Evolutionary conservation across 257 asterid species (phyloP).

Genomic region (Forsythia viridissima): DNA sequence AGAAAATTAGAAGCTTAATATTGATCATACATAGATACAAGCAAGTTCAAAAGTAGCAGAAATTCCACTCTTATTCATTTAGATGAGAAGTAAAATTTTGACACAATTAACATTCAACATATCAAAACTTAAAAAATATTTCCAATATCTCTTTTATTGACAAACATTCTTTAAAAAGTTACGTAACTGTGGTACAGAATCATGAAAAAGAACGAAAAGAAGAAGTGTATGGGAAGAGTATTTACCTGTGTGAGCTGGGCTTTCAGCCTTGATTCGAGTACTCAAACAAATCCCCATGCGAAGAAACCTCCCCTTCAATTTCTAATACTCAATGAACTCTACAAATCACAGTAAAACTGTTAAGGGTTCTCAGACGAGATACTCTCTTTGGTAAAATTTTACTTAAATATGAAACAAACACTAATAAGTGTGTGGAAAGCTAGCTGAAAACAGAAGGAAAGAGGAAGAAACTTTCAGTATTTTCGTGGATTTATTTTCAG

Average conservation of each 20-base stretch:
- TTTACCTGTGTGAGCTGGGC: conserved; percentile 47
- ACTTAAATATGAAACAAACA: too few relatives aligned
- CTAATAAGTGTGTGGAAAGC: neutral
- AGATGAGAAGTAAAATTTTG: too few relatives aligned
- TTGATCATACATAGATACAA: too few relatives aligned
- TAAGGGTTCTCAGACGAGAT: neutral
- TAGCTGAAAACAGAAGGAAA: neutral
- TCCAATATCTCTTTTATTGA: neutral
- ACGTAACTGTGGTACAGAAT: neutral
- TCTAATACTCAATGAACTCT: conserved; percentile 28
- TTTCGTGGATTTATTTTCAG: neutral
- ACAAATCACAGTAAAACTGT: conserved; percentile 15
- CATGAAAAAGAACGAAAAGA: neutral
- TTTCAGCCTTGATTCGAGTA: conserved; percentile 53
- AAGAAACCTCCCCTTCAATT: conserved; percentile 5
- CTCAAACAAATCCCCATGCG: conserved; percentile 72
- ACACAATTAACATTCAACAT: too few relatives aligned
- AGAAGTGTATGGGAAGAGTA: neutral
- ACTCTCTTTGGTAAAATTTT: neutral
- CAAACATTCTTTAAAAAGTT: too few relatives aligned
- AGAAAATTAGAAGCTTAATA: too few relatives aligned
- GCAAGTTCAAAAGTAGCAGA: too few relatives aligned
- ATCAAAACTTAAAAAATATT: too few relatives aligned
- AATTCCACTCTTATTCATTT: too few relatives aligned
- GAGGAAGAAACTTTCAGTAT: neutral